These are phyloP conservation scores for Fagopyrum homotropicum DNA, from an alignment of 148 eudicot species.

Conservation along the genomic window DNA sequence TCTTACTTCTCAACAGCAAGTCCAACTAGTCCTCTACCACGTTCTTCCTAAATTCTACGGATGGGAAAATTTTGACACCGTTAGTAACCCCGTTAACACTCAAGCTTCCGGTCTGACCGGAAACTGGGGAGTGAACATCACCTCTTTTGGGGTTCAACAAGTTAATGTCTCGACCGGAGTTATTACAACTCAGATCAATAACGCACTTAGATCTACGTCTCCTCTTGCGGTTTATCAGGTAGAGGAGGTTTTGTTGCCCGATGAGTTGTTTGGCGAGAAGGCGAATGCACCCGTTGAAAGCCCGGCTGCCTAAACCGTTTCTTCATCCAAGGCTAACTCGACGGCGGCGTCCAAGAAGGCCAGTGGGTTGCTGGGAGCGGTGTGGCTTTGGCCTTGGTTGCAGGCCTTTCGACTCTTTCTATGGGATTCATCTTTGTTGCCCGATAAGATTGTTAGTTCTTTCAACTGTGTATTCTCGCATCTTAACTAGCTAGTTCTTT, in stretches of 20 bases:
- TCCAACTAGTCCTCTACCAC: slow-evolving; percentile 55
- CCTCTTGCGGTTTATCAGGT: slow-evolving; percentile 58
- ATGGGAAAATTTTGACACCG: slow-evolving; percentile 35
- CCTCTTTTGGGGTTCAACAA: slow-evolving; percentile 30
- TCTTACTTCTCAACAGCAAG: slow-evolving; percentile 50
- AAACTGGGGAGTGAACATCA: slow-evolving; percentile 36
- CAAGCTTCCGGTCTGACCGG: slow-evolving; percentile 53
- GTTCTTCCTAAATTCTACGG: slow-evolving; percentile 46
- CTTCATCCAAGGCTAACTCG: slow-evolving; percentile 6
- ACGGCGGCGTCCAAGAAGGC: neutral
- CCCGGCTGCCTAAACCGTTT: neutral
- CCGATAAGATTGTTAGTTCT: neutral
- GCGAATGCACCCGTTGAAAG: slow-evolving; percentile 14
- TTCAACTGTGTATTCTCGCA: neutral
- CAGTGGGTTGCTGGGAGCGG: neutral
- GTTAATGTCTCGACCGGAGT: slow-evolving; percentile 53
- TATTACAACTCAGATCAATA: slow-evolving; percentile 32
- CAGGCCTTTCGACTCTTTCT: neutral
- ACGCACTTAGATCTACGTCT: slow-evolving; percentile 27
- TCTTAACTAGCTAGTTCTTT: neutral
- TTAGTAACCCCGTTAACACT: slow-evolving; percentile 66
- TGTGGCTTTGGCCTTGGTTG: neutral
- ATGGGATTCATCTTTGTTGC: neutral
- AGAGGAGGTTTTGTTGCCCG: slow-evolving; percentile 58
- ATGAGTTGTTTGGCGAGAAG: slow-evolving; percentile 28